Conservation (phyloP, 2,329 filamentous ascomycete genomes). For the Epichloe sp. region DNA sequence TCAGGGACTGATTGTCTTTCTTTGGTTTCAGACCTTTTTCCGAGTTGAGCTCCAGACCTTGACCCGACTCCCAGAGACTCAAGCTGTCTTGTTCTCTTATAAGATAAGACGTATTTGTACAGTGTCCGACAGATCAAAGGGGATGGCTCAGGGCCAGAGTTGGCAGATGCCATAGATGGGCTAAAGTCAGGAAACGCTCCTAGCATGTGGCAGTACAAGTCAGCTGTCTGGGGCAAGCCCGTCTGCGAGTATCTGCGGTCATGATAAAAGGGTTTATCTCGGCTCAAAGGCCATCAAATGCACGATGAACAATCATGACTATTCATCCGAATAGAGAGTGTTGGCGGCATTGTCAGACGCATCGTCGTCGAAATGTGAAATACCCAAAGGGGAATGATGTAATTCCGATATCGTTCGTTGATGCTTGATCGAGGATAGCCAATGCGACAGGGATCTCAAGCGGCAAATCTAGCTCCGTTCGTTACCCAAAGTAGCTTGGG, state of each 20-base stretch:
- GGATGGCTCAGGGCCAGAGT: constrained; percentile 31
- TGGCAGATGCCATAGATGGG: constrained; percentile 41
- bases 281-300: too few relatives aligned
- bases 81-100: constrained; percentile 38
- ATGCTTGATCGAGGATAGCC: background rate
- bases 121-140: constrained; percentile 32
- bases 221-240: too few relatives aligned
- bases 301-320: too few relatives aligned
- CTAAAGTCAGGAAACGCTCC: constrained; percentile 36
- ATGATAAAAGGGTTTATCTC: background rate
- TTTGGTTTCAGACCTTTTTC: constrained; percentile 18
- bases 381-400: background rate
- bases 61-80: constrained; percentile 32
- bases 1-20: background rate
- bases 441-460: background rate
- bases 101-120: constrained; percentile 43
- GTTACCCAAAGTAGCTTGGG: background rate
- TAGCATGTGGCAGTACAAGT: constrained; percentile 16
- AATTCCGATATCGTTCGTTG: background rate
- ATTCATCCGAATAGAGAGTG: too few relatives aligned
- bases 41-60: constrained; percentile 40
- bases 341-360: too few relatives aligned
- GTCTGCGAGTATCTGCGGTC: too few relatives aligned
- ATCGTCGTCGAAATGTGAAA: background rate
- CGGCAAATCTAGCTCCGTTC: background rate